Evolutionary conservation across 768 basidiomycete species (phyloP).

Genomic region (Tricholoma matsutake): DNA sequence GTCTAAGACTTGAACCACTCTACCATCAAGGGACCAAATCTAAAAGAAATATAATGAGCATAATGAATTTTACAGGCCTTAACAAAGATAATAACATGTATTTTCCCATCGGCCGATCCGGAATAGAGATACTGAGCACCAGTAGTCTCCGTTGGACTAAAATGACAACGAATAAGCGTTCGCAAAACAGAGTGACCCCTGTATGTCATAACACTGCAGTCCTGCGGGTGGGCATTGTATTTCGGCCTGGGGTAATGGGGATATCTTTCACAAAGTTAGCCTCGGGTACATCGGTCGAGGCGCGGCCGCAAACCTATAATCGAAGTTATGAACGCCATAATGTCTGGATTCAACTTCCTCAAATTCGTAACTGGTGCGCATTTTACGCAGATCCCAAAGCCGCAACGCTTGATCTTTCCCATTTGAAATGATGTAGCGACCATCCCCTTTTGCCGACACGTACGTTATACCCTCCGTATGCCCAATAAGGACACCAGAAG

Average conservation of each 20-base stretch:
- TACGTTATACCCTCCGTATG: slow-evolving; percentile 96
- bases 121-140: slow-evolving; percentile 94
- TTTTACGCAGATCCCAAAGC: slow-evolving; percentile 92
- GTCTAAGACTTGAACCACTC: slow-evolving; percentile 79
- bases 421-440: slow-evolving; percentile 92
- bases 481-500: slow-evolving; percentile 91
- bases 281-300: neutral
- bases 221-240: slow-evolving; percentile 69
- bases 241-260: slow-evolving; percentile 64
- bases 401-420: slow-evolving; percentile 93
- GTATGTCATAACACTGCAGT: slow-evolving; percentile 96
- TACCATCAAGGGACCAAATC: slow-evolving; percentile 96
- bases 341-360: slow-evolving; percentile 44
- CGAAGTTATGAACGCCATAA: slow-evolving; percentile 64
- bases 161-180: slow-evolving; percentile 95
- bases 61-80: slow-evolving; percentile 4
- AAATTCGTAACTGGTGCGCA: slow-evolving; percentile 73
- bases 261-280: slow-evolving; percentile 38
- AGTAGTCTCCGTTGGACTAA: slow-evolving; percentile 90
- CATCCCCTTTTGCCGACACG: slow-evolving; percentile 94
- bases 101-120: slow-evolving; percentile 80
- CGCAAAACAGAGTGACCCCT: slow-evolving; percentile 86
- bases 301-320: slow-evolving; percentile 68
- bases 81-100: slow-evolving; percentile 58
- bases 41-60: slow-evolving; percentile 28